These are phyloP conservation scores for Pythium sp. DNA, from an alignment of 352 stramenopile genomes.

Conservation along the genomic window DNA sequence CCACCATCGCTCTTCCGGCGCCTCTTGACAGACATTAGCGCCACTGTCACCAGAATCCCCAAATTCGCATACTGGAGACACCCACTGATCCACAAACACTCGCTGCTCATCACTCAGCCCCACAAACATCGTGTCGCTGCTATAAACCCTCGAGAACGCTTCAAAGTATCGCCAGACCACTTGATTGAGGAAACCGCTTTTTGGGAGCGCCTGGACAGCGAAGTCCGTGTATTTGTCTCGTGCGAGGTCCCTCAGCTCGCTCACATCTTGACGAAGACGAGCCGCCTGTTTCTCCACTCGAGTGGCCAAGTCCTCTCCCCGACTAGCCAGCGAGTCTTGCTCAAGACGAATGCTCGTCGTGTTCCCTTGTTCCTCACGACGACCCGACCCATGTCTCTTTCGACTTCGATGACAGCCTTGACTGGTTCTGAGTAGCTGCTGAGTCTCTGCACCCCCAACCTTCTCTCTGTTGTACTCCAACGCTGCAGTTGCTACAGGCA, in stretches of 20 bases:
- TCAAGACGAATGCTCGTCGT: neutral
- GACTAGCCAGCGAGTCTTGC: neutral
- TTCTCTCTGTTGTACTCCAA: neutral
- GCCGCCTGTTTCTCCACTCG: neutral
- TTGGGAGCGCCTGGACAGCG: neutral
- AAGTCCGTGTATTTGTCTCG: neutral
- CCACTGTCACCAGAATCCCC: neutral
- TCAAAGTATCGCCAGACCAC: slow-evolving; percentile 6
- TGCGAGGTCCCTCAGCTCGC: neutral
- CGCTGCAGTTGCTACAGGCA: neutral
- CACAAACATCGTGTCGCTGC: neutral
- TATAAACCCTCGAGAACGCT: neutral
- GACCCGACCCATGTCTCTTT: neutral
- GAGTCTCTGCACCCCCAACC: neutral
- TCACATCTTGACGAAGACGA: neutral
- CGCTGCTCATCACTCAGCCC: slow-evolving; percentile 1
- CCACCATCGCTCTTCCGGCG: slow-evolving; percentile 13
- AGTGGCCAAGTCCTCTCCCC: neutral
- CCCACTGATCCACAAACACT: neutral
- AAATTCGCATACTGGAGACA: slow-evolving; percentile 11
- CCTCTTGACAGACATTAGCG: neutral
- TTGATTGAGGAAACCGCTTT: neutral
- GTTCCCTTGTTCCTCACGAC: neutral
- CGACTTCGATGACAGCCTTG: neutral
- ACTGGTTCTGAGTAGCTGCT: neutral